Evolutionary conservation across 2,329 filamentous ascomycete species (phyloP), one percentile per base, ranked within the genome.

Genomic region (Penicillium paneum): DNA sequence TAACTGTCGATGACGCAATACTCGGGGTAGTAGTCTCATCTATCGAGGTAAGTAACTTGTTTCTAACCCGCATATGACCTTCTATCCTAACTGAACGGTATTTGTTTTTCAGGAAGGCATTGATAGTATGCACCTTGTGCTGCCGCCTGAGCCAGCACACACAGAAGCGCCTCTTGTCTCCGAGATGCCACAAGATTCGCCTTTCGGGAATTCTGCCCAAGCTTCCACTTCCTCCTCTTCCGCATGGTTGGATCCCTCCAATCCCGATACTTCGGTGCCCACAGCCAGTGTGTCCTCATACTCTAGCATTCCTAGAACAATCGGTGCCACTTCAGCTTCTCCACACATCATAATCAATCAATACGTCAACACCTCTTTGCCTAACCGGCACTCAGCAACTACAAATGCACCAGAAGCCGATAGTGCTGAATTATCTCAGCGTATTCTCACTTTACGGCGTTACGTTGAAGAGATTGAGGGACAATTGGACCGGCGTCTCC

Each of bases 21-120:
- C 67, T 87, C 52, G 69, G 71, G 29, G 72, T 76, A 34, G 72
- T 83, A 4, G 74, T 86, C 57, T 79, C 80, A 38, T 69, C 76
- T 15, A 72, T 78, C 31, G 73, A 78, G 58, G 81, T 83, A 65
- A 65, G 79, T 71, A 26, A 31, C 3, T 29, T 17, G 19, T 17
- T 11, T 31, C 41, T 57, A 24, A 61, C 34, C 13, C 12, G 29
- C n/a, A 32, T 38, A 31, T 50, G 12, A 29, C 19, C 5, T 43
- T 32, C 10, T 19, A 5, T 39, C 21, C 42, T 52, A 26, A 52
- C 15, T 19, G 5, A 26, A 47, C 12, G 42, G 42, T 1, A n/a
- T 12, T 12, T 7, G 4, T 7, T 46, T 29, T 39, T 8, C 29
- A 53, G 50, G 31, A 31, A 28, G n/a, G 13, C 12, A 49, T n/a